phyloP scores from a whole-genome alignment of 192 early-diverging fungal species.

The Cetraspora pellucida region DNA sequence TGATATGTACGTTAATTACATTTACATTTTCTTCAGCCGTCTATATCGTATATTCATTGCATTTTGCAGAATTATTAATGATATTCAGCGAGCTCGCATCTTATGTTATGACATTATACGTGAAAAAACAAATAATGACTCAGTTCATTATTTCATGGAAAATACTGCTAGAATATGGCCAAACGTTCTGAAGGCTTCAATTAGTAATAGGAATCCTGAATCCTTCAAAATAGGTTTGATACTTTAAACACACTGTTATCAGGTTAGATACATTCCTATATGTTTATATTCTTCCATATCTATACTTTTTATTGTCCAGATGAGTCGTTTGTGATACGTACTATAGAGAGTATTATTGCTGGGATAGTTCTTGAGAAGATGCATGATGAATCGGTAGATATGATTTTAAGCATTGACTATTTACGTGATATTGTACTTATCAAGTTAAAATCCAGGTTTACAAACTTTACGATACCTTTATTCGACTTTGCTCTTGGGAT shows the following conservation, averaged over 20 bases:
- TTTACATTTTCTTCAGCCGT: background rate
- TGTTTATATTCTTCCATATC: too few relatives aligned
- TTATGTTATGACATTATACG: conserved; percentile 12
- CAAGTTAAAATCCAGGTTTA: background rate
- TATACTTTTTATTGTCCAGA: background rate
- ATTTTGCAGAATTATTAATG: background rate
- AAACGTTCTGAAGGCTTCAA: background rate
- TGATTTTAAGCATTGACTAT: background rate
- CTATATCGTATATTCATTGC: conserved; percentile 10
- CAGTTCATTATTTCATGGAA: background rate
- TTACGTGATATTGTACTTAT: background rate
- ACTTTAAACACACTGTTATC: too few relatives aligned
- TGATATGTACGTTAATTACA: background rate
- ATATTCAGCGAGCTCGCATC: conserved; percentile 3
- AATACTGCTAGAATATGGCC: conserved; percentile 18
- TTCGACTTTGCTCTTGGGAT: background rate
- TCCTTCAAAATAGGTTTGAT: too few relatives aligned
- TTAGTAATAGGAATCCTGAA: background rate
- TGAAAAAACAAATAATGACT: conserved; percentile 5
- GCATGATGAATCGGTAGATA: background rate
- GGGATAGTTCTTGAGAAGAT: background rate
- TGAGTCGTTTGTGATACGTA: background rate
- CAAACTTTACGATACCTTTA: background rate
- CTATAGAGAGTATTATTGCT: background rate
- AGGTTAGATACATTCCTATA: too few relatives aligned